Evolutionary conservation across 257 asterid species (phyloP), one percentile per base, ranked within the genome.

Genomic region (Penstemon davidsonii): DNA sequence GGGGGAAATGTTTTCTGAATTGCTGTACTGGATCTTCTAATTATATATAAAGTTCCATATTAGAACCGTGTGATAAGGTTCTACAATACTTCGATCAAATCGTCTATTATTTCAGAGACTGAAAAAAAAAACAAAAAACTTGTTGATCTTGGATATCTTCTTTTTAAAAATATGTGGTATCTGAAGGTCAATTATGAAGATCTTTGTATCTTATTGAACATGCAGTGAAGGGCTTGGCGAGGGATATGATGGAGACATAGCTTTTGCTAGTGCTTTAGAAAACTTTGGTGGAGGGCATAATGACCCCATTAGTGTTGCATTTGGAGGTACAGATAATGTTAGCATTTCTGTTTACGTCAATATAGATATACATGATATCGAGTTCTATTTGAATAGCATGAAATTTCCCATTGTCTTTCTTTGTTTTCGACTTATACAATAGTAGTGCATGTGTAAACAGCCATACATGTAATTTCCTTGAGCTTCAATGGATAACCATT

Each of bases 221-320:
- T 76, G 69, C 90, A 94, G 99, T 64, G 99, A 91, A 83, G 99
- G 98, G 71, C 97, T 95, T 42, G 99, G 99, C 68, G 99, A 95
- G 87, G 98, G 86, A 75, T 95, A 95, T 74, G 99, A 95, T 78
- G 96, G 93, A 67, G 99, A 95, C 76, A 91, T 95, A 76, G 98
- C 96, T 75, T 95, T 95, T 72, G 98, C 98, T 12, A 88, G 96
- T 74, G 91, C 94, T 9, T 82, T 91, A 55, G 99, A 95, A 86
- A 91, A 83, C 43, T 95, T 95, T 76, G 98, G 99, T 53, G 99
- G 99, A 69, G 99, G 98, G 38, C 99, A 95, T 74, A 91, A 95
- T 82, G 98, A 95, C 77, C 99, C 98, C 73, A 89, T 95, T 56
- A 95, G 98, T 75, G 93, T 95, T 74, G 99, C 99, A 62, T 95